Conservation (phyloP, 257 asterid genomes). For the Cruciata laevipes region DNA sequence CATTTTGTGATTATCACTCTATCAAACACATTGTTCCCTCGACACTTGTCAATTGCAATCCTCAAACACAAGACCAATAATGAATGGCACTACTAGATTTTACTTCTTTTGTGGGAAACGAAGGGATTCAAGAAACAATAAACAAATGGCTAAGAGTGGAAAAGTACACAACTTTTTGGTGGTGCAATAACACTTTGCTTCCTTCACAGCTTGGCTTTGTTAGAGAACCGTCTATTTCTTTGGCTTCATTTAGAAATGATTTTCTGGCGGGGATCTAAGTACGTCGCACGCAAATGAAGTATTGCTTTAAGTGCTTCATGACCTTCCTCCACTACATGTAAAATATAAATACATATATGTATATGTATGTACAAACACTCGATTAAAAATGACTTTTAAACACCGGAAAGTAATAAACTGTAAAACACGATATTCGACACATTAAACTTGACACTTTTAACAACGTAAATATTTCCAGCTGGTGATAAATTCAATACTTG, state of each 20-base stretch:
- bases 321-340: slow-evolving; percentile 12
- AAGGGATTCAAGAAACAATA: neutral
- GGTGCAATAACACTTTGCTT: slow-evolving; percentile 13
- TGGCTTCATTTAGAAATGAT: slow-evolving; percentile 11
- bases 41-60: neutral
- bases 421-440: neutral
- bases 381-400: no score
- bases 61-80: slow-evolving; percentile 3
- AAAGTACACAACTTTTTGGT: slow-evolving; percentile 2
- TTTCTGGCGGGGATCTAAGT: neutral
- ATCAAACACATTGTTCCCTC: no score
- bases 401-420: no score
- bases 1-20: no score
- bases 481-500: neutral
- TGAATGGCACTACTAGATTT: neutral
- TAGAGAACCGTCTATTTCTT: slow-evolving; percentile 18
- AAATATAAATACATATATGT: no score
- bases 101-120: neutral
- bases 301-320: slow-evolving; percentile 4
- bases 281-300: neutral
- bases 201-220: slow-evolving; percentile 15
- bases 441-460: no score
- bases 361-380: no score
- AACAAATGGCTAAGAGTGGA: neutral
- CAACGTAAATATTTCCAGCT: neutral